Evolutionary conservation across 2,329 filamentous ascomycete genomes (phyloP), one percentile per base, ranked within the genome.

Genomic region (Myrmaecium sp.): DNA sequence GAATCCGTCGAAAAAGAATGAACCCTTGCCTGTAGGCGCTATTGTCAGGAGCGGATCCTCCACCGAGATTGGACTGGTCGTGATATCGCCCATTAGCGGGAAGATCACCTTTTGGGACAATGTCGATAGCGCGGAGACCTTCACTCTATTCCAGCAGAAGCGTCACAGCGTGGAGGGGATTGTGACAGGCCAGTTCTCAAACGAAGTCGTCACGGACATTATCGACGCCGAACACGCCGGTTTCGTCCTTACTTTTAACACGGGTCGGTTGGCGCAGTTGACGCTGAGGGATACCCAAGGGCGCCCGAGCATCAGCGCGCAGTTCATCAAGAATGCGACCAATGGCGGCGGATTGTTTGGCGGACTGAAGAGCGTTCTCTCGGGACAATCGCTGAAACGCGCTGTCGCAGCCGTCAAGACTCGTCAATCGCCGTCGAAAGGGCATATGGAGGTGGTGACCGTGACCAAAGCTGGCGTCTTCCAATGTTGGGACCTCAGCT

Each of bases 71-170:
- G 89, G 89, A 3, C 64, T 98, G 19, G 70, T 98, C 15, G 68
- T 94, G 19, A 65, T 95, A 19, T 80, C 86, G 57, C 79, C 86
- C 8, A 69, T 69, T 11, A 83, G 66, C 25, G 89, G 89, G 27
- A 84, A 75, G 49, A 71, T 95, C 27, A 74, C 81, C 23, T 95
- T 89, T 51, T 95, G 89, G 83, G 89, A 95, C 48, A 91, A 82
- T 20, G 79, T 95, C 35, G 83, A 86, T 30, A 83, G 74, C 49
- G 83, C 82, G 6, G 79, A 83, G 20, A 82, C 81, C 1, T 64
- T 91, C 29, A 80, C 79, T 35, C 69, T 91, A 21, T 79, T 86
- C 42, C 75, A 78, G 36, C 77, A 91, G 46, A 78, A 80, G 42
- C 73, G 78, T 36, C 75, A 73, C 36, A 80, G 80, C 10, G 69